These are phyloP conservation scores for Claviceps monticola DNA, from an alignment of 2,329 filamentous ascomycete species.

Conservation along the genomic window DNA sequence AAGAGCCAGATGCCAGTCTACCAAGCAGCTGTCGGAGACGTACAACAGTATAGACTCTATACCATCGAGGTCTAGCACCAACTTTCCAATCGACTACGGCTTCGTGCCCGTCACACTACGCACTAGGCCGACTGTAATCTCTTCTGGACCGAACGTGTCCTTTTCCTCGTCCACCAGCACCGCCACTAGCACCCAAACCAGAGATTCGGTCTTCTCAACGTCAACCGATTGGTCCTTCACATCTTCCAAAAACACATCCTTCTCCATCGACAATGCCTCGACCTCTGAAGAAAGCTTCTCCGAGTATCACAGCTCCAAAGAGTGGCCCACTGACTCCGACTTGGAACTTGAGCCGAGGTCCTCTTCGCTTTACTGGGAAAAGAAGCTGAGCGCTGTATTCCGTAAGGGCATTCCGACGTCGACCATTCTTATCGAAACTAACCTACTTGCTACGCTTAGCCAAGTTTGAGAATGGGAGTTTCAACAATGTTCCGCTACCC, in stretches of 20 bases:
- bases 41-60: conserved; percentile 2
- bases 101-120: not conserved
- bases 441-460: conserved; percentile 13
- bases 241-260: conserved; percentile 4
- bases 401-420: conserved; percentile 18
- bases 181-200: not conserved
- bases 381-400: conserved; percentile 23
- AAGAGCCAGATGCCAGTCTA: conserved; percentile 1
- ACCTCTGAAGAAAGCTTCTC: not conserved
- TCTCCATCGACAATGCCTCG: not conserved
- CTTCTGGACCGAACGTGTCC: not conserved
- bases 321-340: conserved; percentile 5
- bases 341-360: not conserved
- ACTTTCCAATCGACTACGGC: not conserved
- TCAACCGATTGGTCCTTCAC: not conserved
- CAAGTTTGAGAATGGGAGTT: conserved; percentile 22
- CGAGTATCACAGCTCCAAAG: conserved; percentile 11
- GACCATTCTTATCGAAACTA: not conserved
- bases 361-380: conserved; percentile 5
- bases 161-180: not conserved
- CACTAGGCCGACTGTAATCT: not conserved
- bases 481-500: conserved; percentile 31
- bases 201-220: not conserved
- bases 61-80: not conserved
- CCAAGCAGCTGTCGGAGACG: conserved; percentile 6